Evolutionary conservation across 2,329 filamentous ascomycete genomes (phyloP), one percentile per base, ranked within the genome.

Genomic region (Leptographium radiaticola): DNA sequence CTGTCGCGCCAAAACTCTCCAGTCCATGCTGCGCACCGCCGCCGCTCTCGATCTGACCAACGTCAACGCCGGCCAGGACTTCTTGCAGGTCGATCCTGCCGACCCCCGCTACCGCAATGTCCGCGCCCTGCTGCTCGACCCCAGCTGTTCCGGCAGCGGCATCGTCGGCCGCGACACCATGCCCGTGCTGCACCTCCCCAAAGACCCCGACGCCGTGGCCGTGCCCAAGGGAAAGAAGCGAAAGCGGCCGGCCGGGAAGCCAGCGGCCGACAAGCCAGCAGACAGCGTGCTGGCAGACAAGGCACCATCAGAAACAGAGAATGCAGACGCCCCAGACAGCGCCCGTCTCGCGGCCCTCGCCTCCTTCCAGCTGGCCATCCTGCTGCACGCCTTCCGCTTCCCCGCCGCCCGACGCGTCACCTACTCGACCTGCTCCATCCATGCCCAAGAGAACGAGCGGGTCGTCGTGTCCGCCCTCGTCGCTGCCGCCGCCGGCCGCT

Each of bases 81-180:
- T 97, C 61, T 69, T 95, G 15, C 83, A 81, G 52, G 76, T 88
- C 6, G 78, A 91, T 56, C 87, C 89, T 0, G 60, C 68, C 1
- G 75, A 79, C 1, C 67, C 73, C 3, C 74, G 77, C 48, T 91
- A 84, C 62, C 69, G 70, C 48, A 71, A 80, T n/a, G 88, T 96
- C n/a, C 80, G 82, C 0, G 86, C 85, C 9, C 72, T 98, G 43
- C 75, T 98, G 0, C 76, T 98, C 2, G 93, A 98, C 65, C 93
- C 93, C 0, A 95, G 89, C 65, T 98, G 93, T 66, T 96, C 90
- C 1, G 93, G 93, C 0, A 96, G 89, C 64, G 93, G 93, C 1
- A 98, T 98, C 54, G 81, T 96, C 30, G 88, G 90, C 2, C 79
- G 93, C 20, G 89, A 96, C 61, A 87, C 89, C 47, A 79, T 84